phyloP scores from a whole-genome alignment of 1,284 basidiomycete species.

The Ganoderma lucidum region DNA sequence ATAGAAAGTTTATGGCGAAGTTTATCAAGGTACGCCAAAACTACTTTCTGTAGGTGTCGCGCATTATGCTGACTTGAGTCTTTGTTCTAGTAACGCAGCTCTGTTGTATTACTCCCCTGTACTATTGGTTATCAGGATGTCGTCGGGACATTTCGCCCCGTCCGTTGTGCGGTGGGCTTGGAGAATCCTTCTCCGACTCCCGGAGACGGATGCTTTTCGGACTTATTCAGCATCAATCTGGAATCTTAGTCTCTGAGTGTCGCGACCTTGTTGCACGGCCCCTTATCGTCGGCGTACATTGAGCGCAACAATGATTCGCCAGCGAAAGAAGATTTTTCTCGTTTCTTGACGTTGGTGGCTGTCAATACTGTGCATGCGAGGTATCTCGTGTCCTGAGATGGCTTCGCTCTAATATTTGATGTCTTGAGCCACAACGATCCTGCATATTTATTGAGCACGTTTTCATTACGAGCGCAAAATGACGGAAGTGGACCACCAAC shows the following conservation, averaged over 20 bases:
- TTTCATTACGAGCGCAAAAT: not conserved
- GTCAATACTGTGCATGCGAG: not conserved
- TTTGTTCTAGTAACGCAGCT: not conserved
- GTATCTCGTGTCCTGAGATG: too few species aligned
- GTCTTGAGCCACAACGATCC: not conserved
- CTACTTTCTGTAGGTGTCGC: not conserved
- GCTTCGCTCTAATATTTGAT: not conserved
- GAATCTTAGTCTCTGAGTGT: not conserved
- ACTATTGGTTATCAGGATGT: not conserved
- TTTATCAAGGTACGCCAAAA: constrained; percentile 69
- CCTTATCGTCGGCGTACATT: too few species aligned
- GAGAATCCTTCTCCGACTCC: not conserved
- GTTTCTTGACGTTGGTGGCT: not conserved
- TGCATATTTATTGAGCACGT: not conserved
- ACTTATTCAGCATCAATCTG: not conserved
- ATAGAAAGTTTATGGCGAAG: constrained; percentile 81
- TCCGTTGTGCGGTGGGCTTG: not conserved
- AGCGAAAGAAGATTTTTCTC: not conserved
- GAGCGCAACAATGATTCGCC: too few species aligned
- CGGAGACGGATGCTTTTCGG: not conserved
- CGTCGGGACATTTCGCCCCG: not conserved
- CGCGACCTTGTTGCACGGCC: not conserved
- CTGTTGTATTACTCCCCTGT: not conserved
- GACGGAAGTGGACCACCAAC: not conserved
- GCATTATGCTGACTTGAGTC: not conserved